These are phyloP conservation scores for Hypericum perforatum DNA, from an alignment of 345 rosid species.

Conservation along the genomic window DNA sequence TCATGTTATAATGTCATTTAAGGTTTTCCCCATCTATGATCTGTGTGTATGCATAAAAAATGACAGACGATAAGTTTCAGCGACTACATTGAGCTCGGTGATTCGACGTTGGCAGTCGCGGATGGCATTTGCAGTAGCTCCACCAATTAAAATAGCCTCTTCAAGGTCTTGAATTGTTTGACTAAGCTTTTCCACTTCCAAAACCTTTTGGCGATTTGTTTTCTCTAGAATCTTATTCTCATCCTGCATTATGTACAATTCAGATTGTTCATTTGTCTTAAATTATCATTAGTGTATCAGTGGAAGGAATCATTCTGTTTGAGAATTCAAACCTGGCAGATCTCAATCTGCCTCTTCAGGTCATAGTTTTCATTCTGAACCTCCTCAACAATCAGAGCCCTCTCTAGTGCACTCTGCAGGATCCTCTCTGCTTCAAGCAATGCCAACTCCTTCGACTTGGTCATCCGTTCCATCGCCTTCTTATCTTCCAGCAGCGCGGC, in stretches of 20 bases:
- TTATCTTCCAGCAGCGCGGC: conserved; percentile 67
- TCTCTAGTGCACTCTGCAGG: conserved; percentile 73
- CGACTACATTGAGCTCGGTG: conserved; percentile 58
- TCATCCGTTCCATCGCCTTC: conserved; percentile 82
- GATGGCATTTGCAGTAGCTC: conserved; percentile 71
- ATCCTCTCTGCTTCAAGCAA: conserved; percentile 88
- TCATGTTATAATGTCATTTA: neutral
- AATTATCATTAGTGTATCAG: neutral
- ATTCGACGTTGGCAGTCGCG: conserved; percentile 65
- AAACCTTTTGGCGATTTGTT: conserved; percentile 80
- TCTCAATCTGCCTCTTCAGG: conserved; percentile 78
- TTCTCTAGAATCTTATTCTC: conserved; percentile 90
- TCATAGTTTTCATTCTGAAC: conserved; percentile 90
- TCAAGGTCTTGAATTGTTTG: conserved; percentile 73
- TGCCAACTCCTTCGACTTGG: conserved; percentile 73
- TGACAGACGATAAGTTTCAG: neutral
- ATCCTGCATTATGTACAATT: conserved; percentile 33
- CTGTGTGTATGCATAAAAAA: neutral
- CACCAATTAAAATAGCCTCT: conserved; percentile 75
- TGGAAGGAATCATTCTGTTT: neutral
- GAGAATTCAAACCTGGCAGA: conserved; percentile 39
- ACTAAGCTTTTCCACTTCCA: conserved; percentile 81
- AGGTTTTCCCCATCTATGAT: neutral
- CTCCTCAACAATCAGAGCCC: conserved; percentile 87
- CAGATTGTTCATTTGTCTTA: neutral